A percentile compares a stretch with the other conserved stretches of the same genome.
These are phyloP conservation scores for Boletus subparvulus DNA, from an alignment of 768 basidiomycete species.

Conservation along the genomic window DNA sequence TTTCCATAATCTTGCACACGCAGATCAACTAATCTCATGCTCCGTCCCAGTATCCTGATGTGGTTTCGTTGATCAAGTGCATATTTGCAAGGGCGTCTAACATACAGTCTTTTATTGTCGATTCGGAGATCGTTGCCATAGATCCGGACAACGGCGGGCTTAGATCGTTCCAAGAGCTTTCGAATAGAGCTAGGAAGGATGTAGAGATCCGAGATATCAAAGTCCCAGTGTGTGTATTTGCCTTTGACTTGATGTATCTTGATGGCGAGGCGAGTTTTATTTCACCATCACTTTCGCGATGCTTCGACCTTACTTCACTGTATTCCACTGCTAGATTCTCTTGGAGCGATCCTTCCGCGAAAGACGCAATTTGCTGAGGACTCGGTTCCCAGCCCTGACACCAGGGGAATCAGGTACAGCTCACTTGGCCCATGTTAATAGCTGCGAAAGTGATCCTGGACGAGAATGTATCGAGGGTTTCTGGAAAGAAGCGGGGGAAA, in stretches of 20 bases:
- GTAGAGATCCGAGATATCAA: conserved; percentile 73
- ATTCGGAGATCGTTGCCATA: conserved; percentile 86
- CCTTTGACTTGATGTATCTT: conserved; percentile 87
- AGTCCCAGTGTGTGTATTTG: conserved; percentile 79
- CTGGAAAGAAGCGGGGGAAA: conserved; percentile 71
- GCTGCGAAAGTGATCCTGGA: conserved; percentile 62
- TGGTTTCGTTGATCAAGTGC: conserved; percentile 54
- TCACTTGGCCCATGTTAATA: conserved; percentile 71
- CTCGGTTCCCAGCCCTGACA: conserved; percentile 54
- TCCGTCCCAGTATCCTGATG: conserved; percentile 72
- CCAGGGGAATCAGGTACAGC: conserved; percentile 50
- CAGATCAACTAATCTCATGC: conserved; percentile 11
- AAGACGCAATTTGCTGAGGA: conserved; percentile 63
- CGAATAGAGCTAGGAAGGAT: conserved; percentile 81
- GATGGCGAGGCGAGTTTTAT: conserved; percentile 65
- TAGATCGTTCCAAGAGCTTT: conserved; percentile 83
- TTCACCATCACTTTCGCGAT: not conserved
- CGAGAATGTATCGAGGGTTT: conserved; percentile 68
- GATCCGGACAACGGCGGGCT: conserved; percentile 61
- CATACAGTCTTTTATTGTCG: conserved; percentile 69
- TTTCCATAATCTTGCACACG: not conserved
- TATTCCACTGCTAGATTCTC: conserved; percentile 49
- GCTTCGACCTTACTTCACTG: not conserved
- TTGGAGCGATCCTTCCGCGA: conserved; percentile 68
- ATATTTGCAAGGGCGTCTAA: conserved; percentile 46